Evolutionary conservation across 805 yeast species (phyloP), one percentile per base, ranked within the genome.

Genomic region (Lipomyces yamadae): DNA sequence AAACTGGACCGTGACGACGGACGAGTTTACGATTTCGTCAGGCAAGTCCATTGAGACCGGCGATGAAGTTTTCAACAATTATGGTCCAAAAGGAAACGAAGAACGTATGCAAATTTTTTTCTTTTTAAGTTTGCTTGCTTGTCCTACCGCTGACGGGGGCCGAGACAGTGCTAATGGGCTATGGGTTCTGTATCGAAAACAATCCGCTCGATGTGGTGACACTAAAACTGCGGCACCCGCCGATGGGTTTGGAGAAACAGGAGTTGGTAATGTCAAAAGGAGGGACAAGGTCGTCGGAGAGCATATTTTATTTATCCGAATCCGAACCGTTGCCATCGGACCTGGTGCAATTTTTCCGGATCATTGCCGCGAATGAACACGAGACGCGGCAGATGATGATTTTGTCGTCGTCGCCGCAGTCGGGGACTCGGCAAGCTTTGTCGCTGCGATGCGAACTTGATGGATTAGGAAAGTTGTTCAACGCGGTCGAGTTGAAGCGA

Each of bases 61-160:
- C 1, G 75, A 78, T 1, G 89, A 91, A 74, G 68, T 93, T 0
- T 90, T 78, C 77, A 92, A 92, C 75, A 90, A 91, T 76, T 92
- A 93, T 76, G 98, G 97, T 1, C 86, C 90, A 62, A 92, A 92
- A 76, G 89, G 95, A 0, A 92, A 92, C 74, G 96, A 90, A 70
- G 97, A 91, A 70, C 72, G 71, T 67, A 24, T 24, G 24, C 24
- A 67, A 2, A n/a, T n/a, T 66, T 61, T 4, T 24, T 13, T 33
- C 7, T 18, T 13, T 18, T 39, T 34, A 1, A 8, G 48, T 35
- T 24, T 32, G 24, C 33, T 2, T 33, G 6, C 39, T 15, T 7
- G 18, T 24, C 1, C 24, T 24, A 24, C 24, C 24, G 24, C 24
- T 24, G 24, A 24, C 24, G 7, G 3, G 4, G 24, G 52, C 29